phyloP scores from a whole-genome alignment of 139 green algal genomes.

The Chlamydomonas schloesseri region DNA sequence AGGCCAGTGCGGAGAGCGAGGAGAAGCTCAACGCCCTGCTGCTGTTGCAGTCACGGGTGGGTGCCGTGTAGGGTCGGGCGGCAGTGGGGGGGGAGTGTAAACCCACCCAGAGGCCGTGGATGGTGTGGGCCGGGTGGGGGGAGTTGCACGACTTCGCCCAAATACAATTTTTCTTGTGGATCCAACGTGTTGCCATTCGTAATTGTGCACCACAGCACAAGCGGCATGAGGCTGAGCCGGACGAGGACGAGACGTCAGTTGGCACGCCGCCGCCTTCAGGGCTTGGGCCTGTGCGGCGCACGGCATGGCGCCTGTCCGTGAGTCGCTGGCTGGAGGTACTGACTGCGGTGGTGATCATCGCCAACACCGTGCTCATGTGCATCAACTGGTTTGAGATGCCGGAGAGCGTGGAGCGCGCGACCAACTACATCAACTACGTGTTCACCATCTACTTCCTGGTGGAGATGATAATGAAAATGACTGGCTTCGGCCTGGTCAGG shows the following conservation, averaged over 20 bases:
- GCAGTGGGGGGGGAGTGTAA: too few relatives aligned
- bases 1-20: too few relatives aligned
- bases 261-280: background rate
- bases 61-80: too few relatives aligned
- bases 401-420: slow-evolving; percentile 17
- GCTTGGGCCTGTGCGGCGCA: background rate
- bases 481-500: slow-evolving; percentile 56
- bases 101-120: too few relatives aligned
- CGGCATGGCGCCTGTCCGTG: background rate
- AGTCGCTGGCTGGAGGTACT: slow-evolving; percentile 11
- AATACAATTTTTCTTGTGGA: too few relatives aligned
- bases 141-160: too few relatives aligned
- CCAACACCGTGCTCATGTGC: slow-evolving; percentile 57
- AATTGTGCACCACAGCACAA: too few relatives aligned
- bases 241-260: background rate
- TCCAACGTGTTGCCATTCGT: too few relatives aligned
- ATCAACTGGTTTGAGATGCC: slow-evolving; percentile 59
- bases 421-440: slow-evolving; percentile 63
- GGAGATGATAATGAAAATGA: slow-evolving; percentile 80
- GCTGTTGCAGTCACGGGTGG: too few relatives aligned
- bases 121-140: too few relatives aligned
- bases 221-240: background rate
- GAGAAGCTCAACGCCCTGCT: too few relatives aligned
- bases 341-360: slow-evolving; percentile 40
- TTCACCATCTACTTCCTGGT: slow-evolving; percentile 60